Percentiles rank a stretch among this genome's conserved stretches.
Conservation (phyloP, 2,329 filamentous ascomycete genomes). For the Pyrenophora seminiperda region DNA sequence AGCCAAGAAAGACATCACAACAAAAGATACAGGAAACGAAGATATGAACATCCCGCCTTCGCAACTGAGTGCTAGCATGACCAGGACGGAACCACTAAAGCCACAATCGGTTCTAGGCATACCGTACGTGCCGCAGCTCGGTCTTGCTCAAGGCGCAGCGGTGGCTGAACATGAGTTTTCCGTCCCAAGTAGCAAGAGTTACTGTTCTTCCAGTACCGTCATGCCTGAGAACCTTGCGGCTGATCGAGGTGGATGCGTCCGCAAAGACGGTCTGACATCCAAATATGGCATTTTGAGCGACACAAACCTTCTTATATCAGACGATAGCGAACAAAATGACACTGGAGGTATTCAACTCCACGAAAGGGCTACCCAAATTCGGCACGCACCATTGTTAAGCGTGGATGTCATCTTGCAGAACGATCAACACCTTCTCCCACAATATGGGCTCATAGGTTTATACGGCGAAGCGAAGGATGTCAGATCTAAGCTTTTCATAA, state of each 20-base stretch:
- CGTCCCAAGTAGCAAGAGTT: neutral
- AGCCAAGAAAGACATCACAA: neutral
- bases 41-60: neutral
- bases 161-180: neutral
- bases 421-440: neutral
- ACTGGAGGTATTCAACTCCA: neutral
- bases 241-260: neutral
- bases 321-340: neutral
- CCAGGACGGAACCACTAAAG: neutral
- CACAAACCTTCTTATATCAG: neutral
- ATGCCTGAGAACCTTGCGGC: neutral
- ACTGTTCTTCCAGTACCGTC: neutral
- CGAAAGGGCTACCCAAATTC: neutral
- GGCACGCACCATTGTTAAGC: neutral
- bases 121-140: neutral
- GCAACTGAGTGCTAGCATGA: neutral
- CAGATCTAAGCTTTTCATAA: constrained; percentile 50
- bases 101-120: neutral
- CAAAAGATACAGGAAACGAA: neutral
- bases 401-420: neutral
- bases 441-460: neutral
- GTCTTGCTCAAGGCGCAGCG: neutral
- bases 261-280: neutral
- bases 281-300: neutral
- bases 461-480: neutral